These are phyloP conservation scores for Physcomitrellopsis africana DNA, from an alignment of 225 moss, liverwort and hornwort species.

Conservation along the genomic window DNA sequence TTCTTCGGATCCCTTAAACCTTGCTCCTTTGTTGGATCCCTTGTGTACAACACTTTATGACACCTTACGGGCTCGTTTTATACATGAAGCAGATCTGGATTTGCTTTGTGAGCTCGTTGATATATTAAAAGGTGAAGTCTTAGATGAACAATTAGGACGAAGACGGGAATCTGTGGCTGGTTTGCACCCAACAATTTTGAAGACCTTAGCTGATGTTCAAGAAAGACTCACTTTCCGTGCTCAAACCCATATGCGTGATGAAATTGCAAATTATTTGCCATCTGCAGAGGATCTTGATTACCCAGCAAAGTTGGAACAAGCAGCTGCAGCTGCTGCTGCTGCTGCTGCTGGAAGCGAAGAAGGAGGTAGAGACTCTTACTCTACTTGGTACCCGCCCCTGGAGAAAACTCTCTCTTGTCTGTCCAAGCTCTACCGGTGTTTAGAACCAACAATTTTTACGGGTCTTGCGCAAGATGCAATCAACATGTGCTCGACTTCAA, in stretches of 20 bases:
- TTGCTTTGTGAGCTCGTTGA: constrained; percentile 95
- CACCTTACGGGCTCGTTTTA: constrained; percentile 91
- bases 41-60: constrained; percentile 95
- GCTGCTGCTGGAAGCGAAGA: constrained; percentile 61
- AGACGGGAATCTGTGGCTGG: constrained; percentile 90
- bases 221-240: constrained; percentile 69
- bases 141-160: constrained; percentile 95
- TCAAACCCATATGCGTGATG: constrained; percentile 96
- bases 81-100: constrained; percentile 95
- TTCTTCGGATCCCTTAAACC: constrained; percentile 74
- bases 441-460: constrained; percentile 90
- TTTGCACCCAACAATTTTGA: constrained; percentile 89
- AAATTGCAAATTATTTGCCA: constrained; percentile 89
- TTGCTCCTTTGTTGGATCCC: constrained; percentile 90
- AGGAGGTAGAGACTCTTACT: constrained; percentile 69
- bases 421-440: constrained; percentile 93
- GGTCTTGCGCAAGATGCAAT: constrained; percentile 98
- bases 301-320: constrained; percentile 81
- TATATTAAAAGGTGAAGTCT: constrained; percentile 89
- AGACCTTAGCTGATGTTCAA: constrained; percentile 93
- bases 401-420: constrained; percentile 94
- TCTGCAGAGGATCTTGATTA: constrained; percentile 79
- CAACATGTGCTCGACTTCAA: constrained; percentile 82
- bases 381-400: constrained; percentile 88
- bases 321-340: constrained; percentile 52